Evolutionary conservation across 345 rosid genomes (phyloP).

Genomic region (Populus simonii): DNA sequence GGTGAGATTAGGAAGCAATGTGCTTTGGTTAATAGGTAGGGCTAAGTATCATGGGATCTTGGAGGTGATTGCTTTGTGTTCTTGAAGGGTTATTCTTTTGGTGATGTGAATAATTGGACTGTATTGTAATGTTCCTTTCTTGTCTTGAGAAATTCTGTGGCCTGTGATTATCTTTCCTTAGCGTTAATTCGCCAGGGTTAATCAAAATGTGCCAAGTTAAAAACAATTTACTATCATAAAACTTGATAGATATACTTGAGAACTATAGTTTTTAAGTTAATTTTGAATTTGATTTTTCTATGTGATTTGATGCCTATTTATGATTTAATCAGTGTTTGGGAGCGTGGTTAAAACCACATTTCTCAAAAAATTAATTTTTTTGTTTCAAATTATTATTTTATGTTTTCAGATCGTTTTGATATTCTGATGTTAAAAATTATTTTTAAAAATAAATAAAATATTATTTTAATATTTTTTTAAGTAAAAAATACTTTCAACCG

Average conservation of each 20-base stretch:
- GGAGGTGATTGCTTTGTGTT: accelerated
- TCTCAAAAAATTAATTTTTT: no score
- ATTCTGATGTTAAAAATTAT: no score
- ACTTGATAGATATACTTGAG: not conserved
- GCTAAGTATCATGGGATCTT: not conserved
- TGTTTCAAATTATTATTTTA: no score
- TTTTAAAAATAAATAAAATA: no score
- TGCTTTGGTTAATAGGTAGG: slow-evolving; percentile 51
- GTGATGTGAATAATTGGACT: not conserved
- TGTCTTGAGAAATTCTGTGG: no score
- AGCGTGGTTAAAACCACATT: accelerated
- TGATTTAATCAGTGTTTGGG: not conserved
- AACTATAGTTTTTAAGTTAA: no score
- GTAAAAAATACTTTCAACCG: no score
- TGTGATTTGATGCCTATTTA: not conserved
- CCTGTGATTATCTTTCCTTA: no score
- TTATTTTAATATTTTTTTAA: no score
- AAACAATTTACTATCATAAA: not conserved
- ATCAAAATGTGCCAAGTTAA: not conserved
- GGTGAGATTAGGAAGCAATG: slow-evolving; percentile 75
- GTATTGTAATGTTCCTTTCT: not conserved
- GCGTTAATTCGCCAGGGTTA: not conserved
- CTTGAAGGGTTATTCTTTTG: no score
- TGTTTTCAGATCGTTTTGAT: no score
- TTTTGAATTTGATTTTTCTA: not conserved